Percentiles rank a stretch among this genome's conserved stretches.
These are phyloP conservation scores for Colletotrichum lupini DNA, from an alignment of 2,329 filamentous ascomycete genomes.

Conservation along the genomic window DNA sequence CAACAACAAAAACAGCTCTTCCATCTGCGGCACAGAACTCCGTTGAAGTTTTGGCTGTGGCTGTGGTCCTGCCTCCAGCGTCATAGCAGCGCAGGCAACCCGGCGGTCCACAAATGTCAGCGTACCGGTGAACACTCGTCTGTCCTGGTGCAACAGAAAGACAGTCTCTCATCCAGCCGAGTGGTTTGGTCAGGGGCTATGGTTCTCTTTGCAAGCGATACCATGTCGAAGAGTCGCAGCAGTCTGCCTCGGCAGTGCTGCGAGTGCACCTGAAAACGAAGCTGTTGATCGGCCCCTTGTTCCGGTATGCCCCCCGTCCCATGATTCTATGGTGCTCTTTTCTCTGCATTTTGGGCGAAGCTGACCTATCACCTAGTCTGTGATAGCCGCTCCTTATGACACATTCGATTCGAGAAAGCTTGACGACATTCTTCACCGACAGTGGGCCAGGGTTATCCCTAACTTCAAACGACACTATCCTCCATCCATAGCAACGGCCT, in stretches of 20 bases:
- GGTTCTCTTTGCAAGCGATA: no score
- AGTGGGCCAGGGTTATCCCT: not conserved
- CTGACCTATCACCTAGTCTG: not conserved
- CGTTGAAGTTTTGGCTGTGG: no score
- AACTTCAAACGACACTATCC: not conserved
- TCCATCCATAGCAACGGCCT: not conserved
- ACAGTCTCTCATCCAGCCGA: not conserved
- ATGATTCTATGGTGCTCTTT: no score
- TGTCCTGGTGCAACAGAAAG: no score
- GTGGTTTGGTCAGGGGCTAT: not conserved
- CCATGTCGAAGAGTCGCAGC: not conserved
- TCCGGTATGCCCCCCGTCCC: not conserved
- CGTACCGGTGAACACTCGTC: not conserved
- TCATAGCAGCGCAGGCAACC: not conserved
- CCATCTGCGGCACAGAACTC: no score
- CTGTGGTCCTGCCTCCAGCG: not conserved
- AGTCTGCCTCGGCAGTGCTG: conserved; percentile 1
- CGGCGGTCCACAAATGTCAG: not conserved
- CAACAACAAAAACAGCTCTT: not conserved
- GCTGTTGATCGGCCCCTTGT: not conserved
- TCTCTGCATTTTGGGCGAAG: not conserved
- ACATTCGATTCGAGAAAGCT: not conserved
- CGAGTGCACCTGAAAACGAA: not conserved
- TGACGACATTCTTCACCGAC: not conserved
- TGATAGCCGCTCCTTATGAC: not conserved